These are phyloP conservation scores for Knoxia roxburghii DNA, from an alignment of 257 asterid genomes.

Conservation along the genomic window DNA sequence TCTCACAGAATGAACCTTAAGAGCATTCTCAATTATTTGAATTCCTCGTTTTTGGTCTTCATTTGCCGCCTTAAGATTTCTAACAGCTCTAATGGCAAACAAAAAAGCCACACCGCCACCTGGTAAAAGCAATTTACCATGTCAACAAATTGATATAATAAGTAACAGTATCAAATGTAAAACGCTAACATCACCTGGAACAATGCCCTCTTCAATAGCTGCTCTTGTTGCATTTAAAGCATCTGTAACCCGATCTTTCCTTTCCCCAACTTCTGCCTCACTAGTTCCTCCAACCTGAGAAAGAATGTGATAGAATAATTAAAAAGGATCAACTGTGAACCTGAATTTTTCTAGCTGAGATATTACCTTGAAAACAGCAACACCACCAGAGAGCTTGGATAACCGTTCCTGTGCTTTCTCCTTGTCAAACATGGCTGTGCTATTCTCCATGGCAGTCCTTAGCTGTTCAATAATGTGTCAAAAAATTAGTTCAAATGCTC, in stretches of 20 bases:
- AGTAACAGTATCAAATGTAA: conserved; percentile 2
- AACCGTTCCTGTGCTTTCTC: conserved; percentile 90
- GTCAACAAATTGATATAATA: conserved; percentile 4
- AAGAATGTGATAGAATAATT: conserved; percentile 4
- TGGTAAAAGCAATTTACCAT: conserved; percentile 20
- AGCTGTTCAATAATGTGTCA: conserved; percentile 41
- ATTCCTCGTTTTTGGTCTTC: conserved; percentile 80
- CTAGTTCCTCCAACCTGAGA: conserved; percentile 91
- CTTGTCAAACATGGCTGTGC: conserved; percentile 70
- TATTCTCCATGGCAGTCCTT: conserved; percentile 57
- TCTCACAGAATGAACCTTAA: conserved; percentile 48
- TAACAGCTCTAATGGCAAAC: conserved; percentile 63
- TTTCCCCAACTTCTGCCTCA: conserved; percentile 82
- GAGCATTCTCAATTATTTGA: conserved; percentile 68
- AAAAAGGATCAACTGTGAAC: background rate
- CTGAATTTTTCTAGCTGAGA: background rate
- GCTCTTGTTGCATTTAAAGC: conserved; percentile 93
- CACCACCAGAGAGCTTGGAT: conserved; percentile 93
- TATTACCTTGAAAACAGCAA: conserved; percentile 84
- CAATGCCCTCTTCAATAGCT: conserved; percentile 92
- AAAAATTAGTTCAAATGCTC: background rate
- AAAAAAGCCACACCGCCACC: conserved; percentile 94
- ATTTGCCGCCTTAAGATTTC: conserved; percentile 53
- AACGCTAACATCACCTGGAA: conserved; percentile 49
- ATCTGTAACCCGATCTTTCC: conserved; percentile 95